A percentile compares a stretch with the other conserved stretches of the same genome.
These are phyloP conservation scores for Penicillium nordicum DNA, from an alignment of 2,329 filamentous ascomycete genomes.

Conservation along the genomic window DNA sequence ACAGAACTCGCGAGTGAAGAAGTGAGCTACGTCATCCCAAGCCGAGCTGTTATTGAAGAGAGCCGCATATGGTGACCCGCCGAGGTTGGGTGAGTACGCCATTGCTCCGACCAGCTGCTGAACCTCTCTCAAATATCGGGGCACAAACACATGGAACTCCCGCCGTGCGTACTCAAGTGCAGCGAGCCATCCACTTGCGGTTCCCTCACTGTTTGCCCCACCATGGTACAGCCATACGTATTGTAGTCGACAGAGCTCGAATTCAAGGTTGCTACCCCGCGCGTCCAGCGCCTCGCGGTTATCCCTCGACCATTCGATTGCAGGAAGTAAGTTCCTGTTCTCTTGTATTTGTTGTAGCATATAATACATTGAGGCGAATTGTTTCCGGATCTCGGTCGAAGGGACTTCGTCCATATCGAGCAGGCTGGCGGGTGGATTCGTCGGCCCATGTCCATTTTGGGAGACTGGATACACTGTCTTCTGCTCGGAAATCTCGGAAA, in stretches of 20 bases:
- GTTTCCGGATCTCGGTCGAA: constrained; percentile 66
- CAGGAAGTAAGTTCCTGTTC: constrained; percentile 69
- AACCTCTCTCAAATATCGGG: constrained; percentile 73
- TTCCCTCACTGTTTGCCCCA: constrained; percentile 53
- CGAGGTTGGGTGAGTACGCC: constrained; percentile 72
- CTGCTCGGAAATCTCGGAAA: constrained; percentile 62
- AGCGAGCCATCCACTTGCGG: constrained; percentile 33
- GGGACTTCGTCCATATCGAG: constrained; percentile 57
- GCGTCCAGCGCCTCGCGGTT: constrained; percentile 70
- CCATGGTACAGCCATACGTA: constrained; percentile 85
- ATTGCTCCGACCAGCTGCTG: constrained; percentile 77
- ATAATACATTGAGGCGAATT: constrained; percentile 86
- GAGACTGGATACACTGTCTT: constrained; percentile 31
- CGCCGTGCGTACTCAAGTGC: constrained; percentile 73
- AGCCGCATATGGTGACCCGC: constrained; percentile 70
- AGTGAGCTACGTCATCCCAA: constrained; percentile 79
- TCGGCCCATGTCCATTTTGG: background rate
- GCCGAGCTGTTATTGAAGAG: constrained; percentile 72
- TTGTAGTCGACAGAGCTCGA: constrained; percentile 85
- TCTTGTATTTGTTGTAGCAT: constrained; percentile 76
- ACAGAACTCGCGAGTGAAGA: constrained; percentile 93
- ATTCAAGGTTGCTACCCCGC: constrained; percentile 88
- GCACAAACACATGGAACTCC: constrained; percentile 71
- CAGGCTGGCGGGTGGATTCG: constrained; percentile 33
- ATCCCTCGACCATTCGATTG: constrained; percentile 78